Evolutionary conservation across 2,329 filamentous ascomycete species (phyloP).

Genomic region (Diplodia intermedia): DNA sequence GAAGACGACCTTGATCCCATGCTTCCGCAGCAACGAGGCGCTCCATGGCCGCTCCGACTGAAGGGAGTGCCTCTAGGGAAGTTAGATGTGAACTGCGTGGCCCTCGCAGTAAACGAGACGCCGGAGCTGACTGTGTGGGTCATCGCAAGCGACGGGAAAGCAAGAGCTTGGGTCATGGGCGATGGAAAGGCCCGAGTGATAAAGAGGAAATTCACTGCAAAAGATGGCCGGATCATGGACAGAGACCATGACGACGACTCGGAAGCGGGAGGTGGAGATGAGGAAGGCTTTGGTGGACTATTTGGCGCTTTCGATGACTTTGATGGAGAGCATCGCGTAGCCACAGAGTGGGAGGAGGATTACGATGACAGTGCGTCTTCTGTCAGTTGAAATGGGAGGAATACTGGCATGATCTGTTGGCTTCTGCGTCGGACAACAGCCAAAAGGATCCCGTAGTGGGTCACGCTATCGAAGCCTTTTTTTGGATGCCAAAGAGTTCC

Average conservation of each 20-base stretch:
- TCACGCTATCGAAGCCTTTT: neutral
- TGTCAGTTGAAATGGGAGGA: neutral
- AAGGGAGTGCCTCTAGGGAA: slow-evolving; percentile 58
- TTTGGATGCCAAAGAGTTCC: neutral
- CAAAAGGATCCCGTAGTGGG: neutral
- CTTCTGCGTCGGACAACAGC: neutral
- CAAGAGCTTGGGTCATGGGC: slow-evolving; percentile 57
- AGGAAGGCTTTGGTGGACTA: neutral
- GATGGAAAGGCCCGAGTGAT: slow-evolving; percentile 33
- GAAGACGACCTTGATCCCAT: slow-evolving; percentile 36
- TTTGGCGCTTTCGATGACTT: slow-evolving; percentile 8
- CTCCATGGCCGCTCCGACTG: slow-evolving; percentile 58
- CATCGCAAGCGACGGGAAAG: slow-evolving; percentile 55
- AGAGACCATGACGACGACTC: neutral
- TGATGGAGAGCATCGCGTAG: neutral
- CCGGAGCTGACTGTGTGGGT: slow-evolving; percentile 60
- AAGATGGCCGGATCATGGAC: slow-evolving; percentile 41
- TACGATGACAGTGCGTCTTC: neutral
- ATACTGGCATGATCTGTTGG: neutral
- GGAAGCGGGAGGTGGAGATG: neutral
- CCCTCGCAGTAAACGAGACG: slow-evolving; percentile 57
- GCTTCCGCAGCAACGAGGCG: slow-evolving; percentile 5
- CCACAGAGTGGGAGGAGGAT: neutral
- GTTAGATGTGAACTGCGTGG: slow-evolving; percentile 54
- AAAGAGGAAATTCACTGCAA: slow-evolving; percentile 37